Conservation (phyloP, 495 filamentous ascomycete species). For the Penicillium mononematosum region DNA sequence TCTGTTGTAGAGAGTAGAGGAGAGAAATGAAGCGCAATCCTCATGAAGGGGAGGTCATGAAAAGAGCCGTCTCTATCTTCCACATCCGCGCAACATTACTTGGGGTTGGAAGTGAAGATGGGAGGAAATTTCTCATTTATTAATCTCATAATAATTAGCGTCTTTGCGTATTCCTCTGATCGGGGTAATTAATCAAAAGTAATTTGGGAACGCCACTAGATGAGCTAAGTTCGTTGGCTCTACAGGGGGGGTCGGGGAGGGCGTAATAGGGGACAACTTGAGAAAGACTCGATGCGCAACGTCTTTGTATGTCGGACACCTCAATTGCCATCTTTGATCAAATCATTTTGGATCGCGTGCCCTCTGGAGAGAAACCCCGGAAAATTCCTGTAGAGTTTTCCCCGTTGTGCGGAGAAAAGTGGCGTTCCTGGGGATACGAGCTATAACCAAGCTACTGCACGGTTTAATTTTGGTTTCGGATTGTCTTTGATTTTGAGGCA, state of each 20-base stretch:
- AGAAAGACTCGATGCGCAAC: background rate
- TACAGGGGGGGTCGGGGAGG: background rate
- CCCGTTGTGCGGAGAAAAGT: too few relatives aligned
- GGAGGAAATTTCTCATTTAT: background rate
- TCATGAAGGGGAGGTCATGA: background rate
- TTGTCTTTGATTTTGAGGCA: too few relatives aligned
- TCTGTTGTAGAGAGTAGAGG: background rate
- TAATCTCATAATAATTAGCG: background rate
- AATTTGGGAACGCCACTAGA: constrained; percentile 1
- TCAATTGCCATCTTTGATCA: too few relatives aligned
- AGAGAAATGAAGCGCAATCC: background rate
- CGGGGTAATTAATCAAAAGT: background rate
- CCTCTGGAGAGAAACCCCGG: too few relatives aligned
- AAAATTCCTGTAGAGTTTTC: too few relatives aligned
- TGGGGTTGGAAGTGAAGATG: background rate
- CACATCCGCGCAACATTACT: constrained; percentile 12
- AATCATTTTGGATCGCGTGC: too few relatives aligned
- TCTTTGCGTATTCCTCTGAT: background rate
- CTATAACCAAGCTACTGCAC: too few relatives aligned
- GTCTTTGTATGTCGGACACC: background rate
- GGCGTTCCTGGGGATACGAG: too few relatives aligned
- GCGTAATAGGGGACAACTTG: background rate
- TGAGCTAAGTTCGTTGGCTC: background rate
- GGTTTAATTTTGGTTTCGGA: too few relatives aligned
- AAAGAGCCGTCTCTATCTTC: constrained; percentile 11